A percentile compares a stretch with the other conserved stretches of the same genome.
Conservation (phyloP, 1,284 basidiomycete species). For the Ceratobasidium theobromae region DNA sequence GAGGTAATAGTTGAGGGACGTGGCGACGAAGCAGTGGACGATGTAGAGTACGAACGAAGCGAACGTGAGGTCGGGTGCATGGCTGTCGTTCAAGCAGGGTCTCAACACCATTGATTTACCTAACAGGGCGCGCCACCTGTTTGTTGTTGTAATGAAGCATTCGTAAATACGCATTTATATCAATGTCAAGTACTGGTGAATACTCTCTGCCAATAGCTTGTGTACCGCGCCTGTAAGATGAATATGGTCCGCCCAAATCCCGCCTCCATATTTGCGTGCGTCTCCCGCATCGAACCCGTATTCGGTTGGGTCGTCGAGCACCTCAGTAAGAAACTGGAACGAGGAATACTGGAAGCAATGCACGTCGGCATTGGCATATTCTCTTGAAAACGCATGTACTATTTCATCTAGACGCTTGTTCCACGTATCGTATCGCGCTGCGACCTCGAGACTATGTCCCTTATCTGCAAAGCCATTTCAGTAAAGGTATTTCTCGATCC, state of each 20-base stretch:
- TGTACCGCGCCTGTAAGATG: constrained; percentile 33
- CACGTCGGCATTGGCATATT: background rate
- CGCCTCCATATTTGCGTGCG: constrained; percentile 9
- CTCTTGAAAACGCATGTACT: constrained; percentile 1
- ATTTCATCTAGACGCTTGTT: constrained; percentile 7
- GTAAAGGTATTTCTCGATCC: background rate
- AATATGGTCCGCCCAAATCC: constrained; percentile 33
- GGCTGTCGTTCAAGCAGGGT: constrained; percentile 27
- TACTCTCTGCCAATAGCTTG: constrained; percentile 11
- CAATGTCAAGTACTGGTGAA: constrained; percentile 3
- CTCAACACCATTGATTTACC: constrained; percentile 16
- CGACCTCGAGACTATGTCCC: background rate
- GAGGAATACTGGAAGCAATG: constrained; percentile 31
- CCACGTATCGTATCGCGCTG: constrained; percentile 8
- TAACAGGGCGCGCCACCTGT: constrained; percentile 23
- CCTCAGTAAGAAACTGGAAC: constrained; percentile 8
- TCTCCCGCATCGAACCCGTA: constrained; percentile 23
- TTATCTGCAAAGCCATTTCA: background rate
- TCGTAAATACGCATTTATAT: background rate
- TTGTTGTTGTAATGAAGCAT: background rate
- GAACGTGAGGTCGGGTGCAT: constrained; percentile 17
- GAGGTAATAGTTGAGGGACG: constrained; percentile 13
- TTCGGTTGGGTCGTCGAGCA: constrained; percentile 22
- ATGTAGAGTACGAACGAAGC: constrained; percentile 23
- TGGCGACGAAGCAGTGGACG: constrained; percentile 23